These are phyloP conservation scores for Panicum miliaceum DNA, from an alignment of 176 grass and related monocot species.

Conservation along the genomic window DNA sequence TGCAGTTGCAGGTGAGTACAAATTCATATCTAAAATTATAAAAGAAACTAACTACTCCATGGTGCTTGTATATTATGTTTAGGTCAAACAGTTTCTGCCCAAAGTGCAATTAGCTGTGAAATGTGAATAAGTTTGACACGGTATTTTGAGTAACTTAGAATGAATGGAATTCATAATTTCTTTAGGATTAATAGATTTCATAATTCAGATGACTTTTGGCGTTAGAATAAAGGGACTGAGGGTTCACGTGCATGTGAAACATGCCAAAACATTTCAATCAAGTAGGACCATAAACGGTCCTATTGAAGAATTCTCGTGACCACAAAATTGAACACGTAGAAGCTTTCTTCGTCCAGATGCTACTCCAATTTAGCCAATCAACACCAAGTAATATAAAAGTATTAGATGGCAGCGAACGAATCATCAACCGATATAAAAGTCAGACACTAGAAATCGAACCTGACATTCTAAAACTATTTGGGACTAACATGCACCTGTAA, in stretches of 20 bases:
- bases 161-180: not conserved
- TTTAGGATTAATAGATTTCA: not conserved
- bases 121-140: not conserved
- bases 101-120: not conserved
- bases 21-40: not conserved
- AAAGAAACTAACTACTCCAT: not conserved
- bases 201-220: not conserved
- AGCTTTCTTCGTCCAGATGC: slow-evolving; percentile 10
- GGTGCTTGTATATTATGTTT: not conserved
- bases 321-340: slow-evolving; percentile 1
- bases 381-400: not conserved
- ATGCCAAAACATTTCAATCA: slow-evolving; percentile 40
- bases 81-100: not conserved
- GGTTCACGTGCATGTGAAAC: slow-evolving; percentile 38
- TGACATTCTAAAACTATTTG: not conserved
- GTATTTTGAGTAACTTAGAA: not conserved
- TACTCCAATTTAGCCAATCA: not conserved
- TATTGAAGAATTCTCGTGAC: not conserved
- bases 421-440: not conserved
- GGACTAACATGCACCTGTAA: not conserved
- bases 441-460: not conserved
- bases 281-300: slow-evolving; percentile 25
- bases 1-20: not conserved
- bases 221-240: not conserved
- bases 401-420: not conserved